Evolutionary conservation across 305 asterid species (phyloP).

Genomic region (Fraxinus xanthoxyloides): DNA sequence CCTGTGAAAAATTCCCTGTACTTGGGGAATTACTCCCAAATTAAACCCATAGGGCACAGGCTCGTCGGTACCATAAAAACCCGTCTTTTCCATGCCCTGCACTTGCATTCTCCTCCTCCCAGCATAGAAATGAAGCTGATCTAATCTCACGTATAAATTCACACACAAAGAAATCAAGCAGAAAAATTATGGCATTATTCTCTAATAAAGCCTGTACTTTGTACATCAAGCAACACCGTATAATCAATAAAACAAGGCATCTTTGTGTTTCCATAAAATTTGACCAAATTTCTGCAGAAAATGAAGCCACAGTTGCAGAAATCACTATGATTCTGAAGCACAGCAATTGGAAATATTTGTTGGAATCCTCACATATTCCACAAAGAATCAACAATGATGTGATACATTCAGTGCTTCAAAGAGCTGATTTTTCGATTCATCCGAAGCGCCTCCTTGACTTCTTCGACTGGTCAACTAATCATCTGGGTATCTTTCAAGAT

Average conservation of each 20-base stretch:
- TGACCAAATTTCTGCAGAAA: slow-evolving; percentile 31
- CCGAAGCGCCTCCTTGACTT: slow-evolving; percentile 71
- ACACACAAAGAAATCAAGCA: neutral
- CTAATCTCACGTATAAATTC: neutral
- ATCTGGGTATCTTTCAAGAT: slow-evolving; percentile 52
- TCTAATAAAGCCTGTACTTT: slow-evolving; percentile 20
- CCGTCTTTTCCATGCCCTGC: neutral
- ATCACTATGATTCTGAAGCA: slow-evolving; percentile 50
- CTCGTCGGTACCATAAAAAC: neutral
- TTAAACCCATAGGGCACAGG: too few species aligned
- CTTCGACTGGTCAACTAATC: slow-evolving; percentile 65
- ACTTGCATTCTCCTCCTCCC: neutral
- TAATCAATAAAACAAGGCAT: slow-evolving; percentile 35
- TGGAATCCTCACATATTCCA: slow-evolving; percentile 58
- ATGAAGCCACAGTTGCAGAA: slow-evolving; percentile 55
- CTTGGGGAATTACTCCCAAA: too few species aligned
- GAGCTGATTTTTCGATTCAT: slow-evolving; percentile 44
- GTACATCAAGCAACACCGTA: slow-evolving; percentile 14
- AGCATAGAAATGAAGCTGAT: neutral
- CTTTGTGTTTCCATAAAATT: slow-evolving; percentile 28
- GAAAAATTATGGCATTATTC: slow-evolving; percentile 30
- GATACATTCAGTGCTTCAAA: slow-evolving; percentile 57
- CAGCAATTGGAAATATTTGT: slow-evolving; percentile 55
- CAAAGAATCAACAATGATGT: slow-evolving; percentile 53
- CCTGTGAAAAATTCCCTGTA: too few species aligned